Percentiles rank a stretch among this genome's conserved stretches.
Conservation (phyloP, 768 basidiomycete species). For the Leucocoprinus birnbaumii region DNA sequence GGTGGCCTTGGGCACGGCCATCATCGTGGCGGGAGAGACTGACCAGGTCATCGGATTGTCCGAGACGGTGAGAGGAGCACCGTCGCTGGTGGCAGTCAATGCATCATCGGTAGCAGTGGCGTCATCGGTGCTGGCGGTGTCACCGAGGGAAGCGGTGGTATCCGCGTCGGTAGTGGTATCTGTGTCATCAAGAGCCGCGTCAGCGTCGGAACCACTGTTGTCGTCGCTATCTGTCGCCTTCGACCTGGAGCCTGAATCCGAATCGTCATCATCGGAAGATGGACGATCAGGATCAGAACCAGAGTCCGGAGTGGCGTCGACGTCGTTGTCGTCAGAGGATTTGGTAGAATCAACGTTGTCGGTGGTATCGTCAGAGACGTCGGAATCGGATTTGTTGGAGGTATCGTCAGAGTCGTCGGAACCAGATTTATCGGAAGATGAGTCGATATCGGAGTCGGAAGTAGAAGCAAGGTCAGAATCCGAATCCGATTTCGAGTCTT, state of each 20-base stretch:
- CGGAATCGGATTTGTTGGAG: neutral
- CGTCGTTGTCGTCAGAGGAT: neutral
- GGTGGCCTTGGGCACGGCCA: neutral
- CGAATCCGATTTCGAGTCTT: neutral
- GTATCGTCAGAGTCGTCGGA: neutral
- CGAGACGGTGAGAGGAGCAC: neutral
- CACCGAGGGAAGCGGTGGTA: too few relatives aligned
- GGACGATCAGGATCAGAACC: neutral
- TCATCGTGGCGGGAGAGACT: neutral
- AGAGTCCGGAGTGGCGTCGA: neutral
- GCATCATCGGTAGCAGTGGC: neutral
- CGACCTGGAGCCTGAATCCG: neutral
- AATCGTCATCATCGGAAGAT: neutral
- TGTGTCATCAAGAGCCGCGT: neutral
- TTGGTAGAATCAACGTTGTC: neutral
- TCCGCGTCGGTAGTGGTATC: neutral
- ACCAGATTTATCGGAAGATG: neutral
- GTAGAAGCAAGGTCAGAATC: neutral
- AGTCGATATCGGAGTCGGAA: neutral
- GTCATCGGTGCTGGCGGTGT: neutral
- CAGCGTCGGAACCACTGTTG: neutral
- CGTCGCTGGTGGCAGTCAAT: too few relatives aligned
- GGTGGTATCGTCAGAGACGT: neutral
- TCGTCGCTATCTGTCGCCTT: neutral
- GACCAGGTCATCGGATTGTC: neutral